Percentiles rank a stretch among this genome's conserved stretches.
These are phyloP conservation scores for Arthroderma uncinatum DNA, from an alignment of 2,329 filamentous ascomycete species.

Conservation along the genomic window DNA sequence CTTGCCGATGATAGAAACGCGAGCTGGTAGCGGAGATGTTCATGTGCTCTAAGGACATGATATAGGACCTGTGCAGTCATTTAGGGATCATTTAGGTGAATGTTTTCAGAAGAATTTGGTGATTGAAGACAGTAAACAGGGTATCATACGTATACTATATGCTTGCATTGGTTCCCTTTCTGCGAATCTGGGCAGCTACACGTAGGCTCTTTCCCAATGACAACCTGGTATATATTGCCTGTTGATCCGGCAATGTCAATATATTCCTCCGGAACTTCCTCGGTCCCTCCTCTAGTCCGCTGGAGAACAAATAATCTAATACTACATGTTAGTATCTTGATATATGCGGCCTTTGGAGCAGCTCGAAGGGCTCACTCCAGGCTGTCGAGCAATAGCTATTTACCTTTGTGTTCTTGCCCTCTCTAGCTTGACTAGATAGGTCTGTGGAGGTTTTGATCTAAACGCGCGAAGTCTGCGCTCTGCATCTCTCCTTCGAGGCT, in stretches of 20 bases:
- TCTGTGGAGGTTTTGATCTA: slow-evolving; percentile 34
- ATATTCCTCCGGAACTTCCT: slow-evolving; percentile 38
- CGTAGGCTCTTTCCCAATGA: slow-evolving; percentile 40
- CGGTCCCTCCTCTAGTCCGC: slow-evolving; percentile 36
- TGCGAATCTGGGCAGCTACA: slow-evolving; percentile 46
- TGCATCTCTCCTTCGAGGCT: slow-evolving; percentile 9
- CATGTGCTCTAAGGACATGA: slow-evolving; percentile 46
- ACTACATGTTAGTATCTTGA: background rate
- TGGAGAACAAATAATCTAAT: slow-evolving; percentile 47
- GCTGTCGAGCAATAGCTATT: background rate
- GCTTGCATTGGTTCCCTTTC: slow-evolving; percentile 53
- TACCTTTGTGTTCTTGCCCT: slow-evolving; percentile 41
- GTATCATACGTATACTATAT: slow-evolving; percentile 45
- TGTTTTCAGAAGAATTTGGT: background rate
- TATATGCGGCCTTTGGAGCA: too few relatives aligned
- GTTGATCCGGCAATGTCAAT: slow-evolving; percentile 50
- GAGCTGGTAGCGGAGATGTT: slow-evolving; percentile 48
- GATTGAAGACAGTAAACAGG: background rate
- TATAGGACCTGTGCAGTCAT: slow-evolving; percentile 37
- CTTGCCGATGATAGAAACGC: slow-evolving; percentile 45
- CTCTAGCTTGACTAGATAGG: slow-evolving; percentile 38
- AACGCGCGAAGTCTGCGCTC: slow-evolving; percentile 34
- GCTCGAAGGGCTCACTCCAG: too few relatives aligned
- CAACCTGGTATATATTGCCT: slow-evolving; percentile 52
- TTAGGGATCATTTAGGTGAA: background rate